Conservation (phyloP, 106 monocot genomes). For the Dendrobium officinale region DNA sequence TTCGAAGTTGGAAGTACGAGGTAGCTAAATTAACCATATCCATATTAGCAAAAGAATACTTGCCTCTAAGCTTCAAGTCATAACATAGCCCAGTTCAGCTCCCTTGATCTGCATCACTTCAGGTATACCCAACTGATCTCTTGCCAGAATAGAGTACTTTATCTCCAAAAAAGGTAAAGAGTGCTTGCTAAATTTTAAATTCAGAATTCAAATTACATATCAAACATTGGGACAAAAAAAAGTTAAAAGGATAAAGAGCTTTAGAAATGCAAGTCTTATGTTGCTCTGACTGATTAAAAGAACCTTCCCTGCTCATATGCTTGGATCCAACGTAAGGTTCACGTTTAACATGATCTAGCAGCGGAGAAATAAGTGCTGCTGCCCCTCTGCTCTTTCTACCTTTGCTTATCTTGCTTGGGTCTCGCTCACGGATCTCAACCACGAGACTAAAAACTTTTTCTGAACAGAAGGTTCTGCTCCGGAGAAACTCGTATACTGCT, state of each 20-base stretch:
- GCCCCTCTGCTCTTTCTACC: too few species aligned
- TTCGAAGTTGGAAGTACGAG: neutral
- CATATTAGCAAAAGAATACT: conserved; percentile 12
- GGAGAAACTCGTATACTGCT: too few species aligned
- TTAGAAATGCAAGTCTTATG: neutral
- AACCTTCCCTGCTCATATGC: neutral
- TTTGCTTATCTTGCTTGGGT: too few species aligned
- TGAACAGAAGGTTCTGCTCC: too few species aligned
- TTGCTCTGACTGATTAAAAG: neutral
- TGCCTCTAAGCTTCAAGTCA: conserved; percentile 7
- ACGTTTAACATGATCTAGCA: neutral
- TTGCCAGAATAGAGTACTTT: neutral
- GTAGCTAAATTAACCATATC: conserved; percentile 8
- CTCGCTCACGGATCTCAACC: too few species aligned
- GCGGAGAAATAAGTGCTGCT: too few species aligned
- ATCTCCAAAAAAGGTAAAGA: neutral
- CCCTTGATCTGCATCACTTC: conserved; percentile 4
- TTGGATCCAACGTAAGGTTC: neutral
- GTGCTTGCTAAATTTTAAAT: neutral
- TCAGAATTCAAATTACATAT: conserved; percentile 2
- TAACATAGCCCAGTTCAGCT: conserved; percentile 4
- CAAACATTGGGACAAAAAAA: neutral
- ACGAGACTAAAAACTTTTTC: too few species aligned
- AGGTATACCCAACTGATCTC: neutral
- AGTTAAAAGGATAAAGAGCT: neutral